Base-by-base conservation (phyloP, 176 grass and related monocot species). In the Oryza meridionalis region DNA sequence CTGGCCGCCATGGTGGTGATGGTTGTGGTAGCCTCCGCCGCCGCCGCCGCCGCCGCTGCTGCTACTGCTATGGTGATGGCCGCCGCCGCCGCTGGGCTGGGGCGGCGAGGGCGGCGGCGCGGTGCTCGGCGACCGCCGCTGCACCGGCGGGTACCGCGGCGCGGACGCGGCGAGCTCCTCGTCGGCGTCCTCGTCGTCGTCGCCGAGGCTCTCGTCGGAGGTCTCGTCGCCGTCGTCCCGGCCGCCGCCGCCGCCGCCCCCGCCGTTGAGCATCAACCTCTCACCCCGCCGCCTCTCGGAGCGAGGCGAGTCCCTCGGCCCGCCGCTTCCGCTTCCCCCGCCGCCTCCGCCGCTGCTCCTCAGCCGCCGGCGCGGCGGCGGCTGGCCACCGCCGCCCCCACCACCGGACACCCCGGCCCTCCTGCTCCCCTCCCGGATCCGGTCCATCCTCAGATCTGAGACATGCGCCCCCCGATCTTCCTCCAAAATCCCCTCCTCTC, bases 111-210 rank as follows among this genome's bases (percentile, higher is more conserved):
- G 86, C 84, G 87, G 91, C 17, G 86, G 89, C 50, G 92, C 90
- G 22, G 87, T 94, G 90, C 84, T 87, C 3, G 87, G 73, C 73
- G 91, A 77, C 31, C 91, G 82, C 2, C 89, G 87, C 67, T 87
- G 84, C 61, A 85, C 26, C 15, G 72, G 69, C 22, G 65, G 84
- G 84, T 87, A 87, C 69, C 88, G 44, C 11, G 84, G 88, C 17
- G 84, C 88, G 44, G 82, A 75, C 9, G 85, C 49, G 3, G 83
- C 72, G 27, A 89, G 84, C 21, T 91, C 89, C 61, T 93, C 93
- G n/a, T 99, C 96, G 16, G 85, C 93, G 45, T 98, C 93, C 1
- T 94, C 96, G 24, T 94, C 89, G 15, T 92, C 93, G 29, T 96
- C 91, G 37, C 86, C 93, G 22, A 92, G 80, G 76, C 93, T 99